Percentiles rank a stretch among this genome's conserved stretches.
Conservation (phyloP, 2,329 filamentous ascomycete genomes). For the Reticulascus tulasneorum region DNA sequence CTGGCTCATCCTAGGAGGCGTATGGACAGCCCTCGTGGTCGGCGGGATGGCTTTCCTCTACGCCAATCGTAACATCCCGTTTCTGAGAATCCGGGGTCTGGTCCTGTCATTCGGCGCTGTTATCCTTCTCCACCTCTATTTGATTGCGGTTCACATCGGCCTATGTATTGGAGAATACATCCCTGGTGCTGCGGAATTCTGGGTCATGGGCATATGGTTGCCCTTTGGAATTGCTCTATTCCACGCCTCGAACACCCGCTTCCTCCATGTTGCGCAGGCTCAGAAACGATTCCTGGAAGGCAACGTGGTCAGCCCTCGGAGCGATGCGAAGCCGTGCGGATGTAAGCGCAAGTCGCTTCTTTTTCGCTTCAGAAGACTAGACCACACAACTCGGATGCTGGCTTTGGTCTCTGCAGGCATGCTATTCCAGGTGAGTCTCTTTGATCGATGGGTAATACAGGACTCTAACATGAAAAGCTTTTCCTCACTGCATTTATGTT, state of each 20-base stretch:
- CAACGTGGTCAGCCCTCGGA: conserved; percentile 2
- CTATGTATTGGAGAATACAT: conserved; percentile 38
- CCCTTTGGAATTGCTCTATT: conserved; percentile 56
- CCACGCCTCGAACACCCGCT: conserved; percentile 51
- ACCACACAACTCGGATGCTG: conserved; percentile 46
- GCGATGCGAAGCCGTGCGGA: conserved; percentile 11
- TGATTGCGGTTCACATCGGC: conserved; percentile 36
- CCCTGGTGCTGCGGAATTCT: conserved; percentile 44
- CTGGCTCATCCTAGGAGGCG: conserved; percentile 30
- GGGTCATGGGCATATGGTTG: conserved; percentile 56
- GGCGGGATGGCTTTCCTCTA: conserved; percentile 31
- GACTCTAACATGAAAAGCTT: conserved; percentile 37
- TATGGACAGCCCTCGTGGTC: conserved; percentile 26
- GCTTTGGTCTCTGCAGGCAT: conserved; percentile 50
- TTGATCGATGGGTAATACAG: conserved; percentile 4
- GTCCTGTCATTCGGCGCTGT: conserved; percentile 36
- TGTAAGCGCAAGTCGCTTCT: conserved; percentile 22
- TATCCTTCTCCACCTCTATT: conserved; percentile 31
- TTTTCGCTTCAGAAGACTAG: conserved; percentile 33
- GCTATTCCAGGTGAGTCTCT: conserved; percentile 45
- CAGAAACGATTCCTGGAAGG: conserved; percentile 30
- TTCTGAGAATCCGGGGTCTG: conserved; percentile 38
- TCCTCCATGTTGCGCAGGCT: conserved; percentile 44
- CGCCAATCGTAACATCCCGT: conserved; percentile 25
- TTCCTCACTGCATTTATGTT: conserved; percentile 57